phyloP scores from a whole-genome alignment of 805 yeast species.

The Candida parachauliodes region DNA sequence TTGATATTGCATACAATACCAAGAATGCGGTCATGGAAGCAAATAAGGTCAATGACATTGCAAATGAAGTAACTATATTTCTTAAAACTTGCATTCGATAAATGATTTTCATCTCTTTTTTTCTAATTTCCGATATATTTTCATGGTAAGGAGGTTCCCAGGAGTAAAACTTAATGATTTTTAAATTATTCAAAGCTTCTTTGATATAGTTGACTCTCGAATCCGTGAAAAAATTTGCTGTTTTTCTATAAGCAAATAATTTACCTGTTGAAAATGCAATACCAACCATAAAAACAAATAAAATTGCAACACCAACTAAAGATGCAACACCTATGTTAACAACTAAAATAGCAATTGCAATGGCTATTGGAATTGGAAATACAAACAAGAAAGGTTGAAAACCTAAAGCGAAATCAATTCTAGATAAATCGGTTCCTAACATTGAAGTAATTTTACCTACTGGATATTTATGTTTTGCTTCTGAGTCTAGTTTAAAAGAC shows the following conservation, averaged over 20 bases:
- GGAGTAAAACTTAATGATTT: conserved; percentile 80
- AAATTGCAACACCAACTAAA: conserved; percentile 62
- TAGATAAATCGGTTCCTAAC: conserved; percentile 76
- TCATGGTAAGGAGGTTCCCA: conserved; percentile 83
- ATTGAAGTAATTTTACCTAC: conserved; percentile 70
- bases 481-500: conserved; percentile 56
- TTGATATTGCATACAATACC: conserved; percentile 31
- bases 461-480: conserved; percentile 57
- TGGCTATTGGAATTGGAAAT: conserved; percentile 61
- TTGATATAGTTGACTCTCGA: conserved; percentile 69
- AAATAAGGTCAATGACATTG: conserved; percentile 63
- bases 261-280: conserved; percentile 47
- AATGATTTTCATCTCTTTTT: conserved; percentile 58
- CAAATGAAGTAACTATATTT: conserved; percentile 58
- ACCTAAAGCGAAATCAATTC: conserved; percentile 74
- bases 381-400: conserved; percentile 62
- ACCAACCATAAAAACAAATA: conserved; percentile 46
- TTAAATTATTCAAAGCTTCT: conserved; percentile 75
- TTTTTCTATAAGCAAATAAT: conserved; percentile 52
- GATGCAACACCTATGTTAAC: conserved; percentile 71
- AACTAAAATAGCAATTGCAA: conserved; percentile 61
- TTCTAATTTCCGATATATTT: conserved; percentile 53
- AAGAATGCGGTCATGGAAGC: conserved; percentile 60
- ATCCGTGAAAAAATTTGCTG: conserved; percentile 68
- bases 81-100: conserved; percentile 63